These are phyloP conservation scores for Chenopodium album DNA, from an alignment of 148 eudicot genomes.

Conservation along the genomic window DNA sequence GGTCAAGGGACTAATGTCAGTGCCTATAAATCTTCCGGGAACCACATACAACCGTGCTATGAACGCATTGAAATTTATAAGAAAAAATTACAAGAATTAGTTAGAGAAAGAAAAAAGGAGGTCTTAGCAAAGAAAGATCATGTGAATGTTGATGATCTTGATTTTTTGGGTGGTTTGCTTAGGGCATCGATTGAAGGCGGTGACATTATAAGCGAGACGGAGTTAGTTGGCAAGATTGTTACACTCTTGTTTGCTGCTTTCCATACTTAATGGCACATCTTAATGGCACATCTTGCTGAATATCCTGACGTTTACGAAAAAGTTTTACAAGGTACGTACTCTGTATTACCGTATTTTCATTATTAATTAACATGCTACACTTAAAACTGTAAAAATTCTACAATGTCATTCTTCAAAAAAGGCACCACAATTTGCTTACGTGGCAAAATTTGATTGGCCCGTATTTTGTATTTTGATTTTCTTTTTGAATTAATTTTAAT, in stretches of 20 bases:
- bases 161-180: background rate
- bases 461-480: no score
- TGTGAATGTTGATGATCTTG: background rate
- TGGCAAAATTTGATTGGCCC: no score
- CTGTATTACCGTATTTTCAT: no score
- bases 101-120: background rate
- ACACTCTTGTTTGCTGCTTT: background rate
- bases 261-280: background rate
- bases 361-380: no score
- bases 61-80: background rate
- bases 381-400: no score
- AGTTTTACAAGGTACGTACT: slow-evolving; percentile 10
- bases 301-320: slow-evolving; percentile 8
- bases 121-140: background rate
- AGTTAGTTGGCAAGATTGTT: background rate
- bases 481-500: no score
- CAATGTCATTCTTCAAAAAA: no score
- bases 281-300: background rate
- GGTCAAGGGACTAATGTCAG: background rate
- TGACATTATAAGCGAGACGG: background rate
- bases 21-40: slow-evolving; percentile 7
- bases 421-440: no score
- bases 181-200: background rate
- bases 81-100: background rate
- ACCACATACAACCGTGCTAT: background rate